Conservation (phyloP, 1,284 basidiomycete genomes). For the Melampsora medusae region DNA sequence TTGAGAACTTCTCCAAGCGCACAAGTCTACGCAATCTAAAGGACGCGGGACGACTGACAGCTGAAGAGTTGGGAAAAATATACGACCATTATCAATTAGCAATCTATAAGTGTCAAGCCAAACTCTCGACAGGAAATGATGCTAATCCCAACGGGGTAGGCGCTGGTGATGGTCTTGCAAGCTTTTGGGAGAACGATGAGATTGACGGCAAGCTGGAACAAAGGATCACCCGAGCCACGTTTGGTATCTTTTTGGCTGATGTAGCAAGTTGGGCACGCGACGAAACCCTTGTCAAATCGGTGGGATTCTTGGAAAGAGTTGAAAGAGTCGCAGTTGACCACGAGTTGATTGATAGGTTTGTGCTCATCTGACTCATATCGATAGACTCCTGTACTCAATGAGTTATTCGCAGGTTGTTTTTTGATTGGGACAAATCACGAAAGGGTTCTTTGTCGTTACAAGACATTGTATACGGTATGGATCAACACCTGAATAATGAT, state of each 20-base stretch:
- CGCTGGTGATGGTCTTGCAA: conserved; percentile 40
- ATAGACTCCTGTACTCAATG: conserved; percentile 23
- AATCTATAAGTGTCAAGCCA: conserved; percentile 48
- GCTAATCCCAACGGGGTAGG: conserved; percentile 38
- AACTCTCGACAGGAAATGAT: conserved; percentile 21
- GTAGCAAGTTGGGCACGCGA: conserved; percentile 94
- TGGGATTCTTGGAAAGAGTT: conserved; percentile 75
- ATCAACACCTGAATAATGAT: conserved; percentile 91
- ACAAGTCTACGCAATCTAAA: conserved; percentile 85
- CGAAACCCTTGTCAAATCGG: conserved; percentile 84
- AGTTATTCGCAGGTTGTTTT: conserved; percentile 72
- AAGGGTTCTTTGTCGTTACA: conserved; percentile 68
- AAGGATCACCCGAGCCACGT: conserved; percentile 79
- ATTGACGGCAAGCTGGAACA: conserved; percentile 79
- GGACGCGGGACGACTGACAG: conserved; percentile 75
- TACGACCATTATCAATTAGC: conserved; percentile 71
- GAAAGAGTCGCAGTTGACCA: conserved; percentile 77
- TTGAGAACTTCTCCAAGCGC: conserved; percentile 95
- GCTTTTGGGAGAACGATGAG: conserved; percentile 53
- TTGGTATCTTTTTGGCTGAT: conserved; percentile 85
- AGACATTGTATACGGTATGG: conserved; percentile 85
- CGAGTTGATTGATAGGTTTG: conserved; percentile 63
- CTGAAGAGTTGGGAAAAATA: conserved; percentile 82
- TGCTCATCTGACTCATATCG: neutral
- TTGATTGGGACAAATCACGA: conserved; percentile 79